Conservation (phyloP, 257 asterid genomes). For the Capsicum pubescens region DNA sequence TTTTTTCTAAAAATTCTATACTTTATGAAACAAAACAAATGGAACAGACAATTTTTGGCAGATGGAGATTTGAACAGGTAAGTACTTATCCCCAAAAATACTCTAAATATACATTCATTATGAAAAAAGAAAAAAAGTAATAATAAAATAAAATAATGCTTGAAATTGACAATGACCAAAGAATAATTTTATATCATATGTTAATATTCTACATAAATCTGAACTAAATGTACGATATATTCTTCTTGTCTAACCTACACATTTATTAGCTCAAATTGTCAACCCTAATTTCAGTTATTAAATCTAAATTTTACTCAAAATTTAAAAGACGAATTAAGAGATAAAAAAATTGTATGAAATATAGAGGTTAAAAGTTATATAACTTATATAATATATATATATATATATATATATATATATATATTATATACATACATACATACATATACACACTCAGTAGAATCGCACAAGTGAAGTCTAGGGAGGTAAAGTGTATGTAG, state of each 20-base stretch:
- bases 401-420: no score
- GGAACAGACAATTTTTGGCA: conserved; percentile 25
- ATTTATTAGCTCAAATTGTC: no score
- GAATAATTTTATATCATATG: not conserved
- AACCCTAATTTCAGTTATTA: no score
- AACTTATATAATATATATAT: no score
- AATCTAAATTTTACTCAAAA: no score
- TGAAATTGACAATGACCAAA: conserved; percentile 6
- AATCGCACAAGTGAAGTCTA: no score
- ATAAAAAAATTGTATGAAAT: no score
- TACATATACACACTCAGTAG: no score
- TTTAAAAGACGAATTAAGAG: no score
- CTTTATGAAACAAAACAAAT: conserved; percentile 26
- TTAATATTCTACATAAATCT: not conserved
- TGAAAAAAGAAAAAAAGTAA: not conserved
- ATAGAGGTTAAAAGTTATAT: no score
- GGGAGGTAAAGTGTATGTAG: no score
- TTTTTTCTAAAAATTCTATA: not conserved
- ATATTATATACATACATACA: no score
- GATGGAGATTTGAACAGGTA: conserved; percentile 5
- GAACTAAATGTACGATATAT: not conserved
- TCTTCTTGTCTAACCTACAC: not conserved
- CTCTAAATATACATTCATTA: not conserved
- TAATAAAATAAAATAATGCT: not conserved
- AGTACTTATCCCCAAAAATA: conserved; percentile 24